Base-by-base conservation (phyloP, 805 yeast species). In the Starmerella apis region DNA sequence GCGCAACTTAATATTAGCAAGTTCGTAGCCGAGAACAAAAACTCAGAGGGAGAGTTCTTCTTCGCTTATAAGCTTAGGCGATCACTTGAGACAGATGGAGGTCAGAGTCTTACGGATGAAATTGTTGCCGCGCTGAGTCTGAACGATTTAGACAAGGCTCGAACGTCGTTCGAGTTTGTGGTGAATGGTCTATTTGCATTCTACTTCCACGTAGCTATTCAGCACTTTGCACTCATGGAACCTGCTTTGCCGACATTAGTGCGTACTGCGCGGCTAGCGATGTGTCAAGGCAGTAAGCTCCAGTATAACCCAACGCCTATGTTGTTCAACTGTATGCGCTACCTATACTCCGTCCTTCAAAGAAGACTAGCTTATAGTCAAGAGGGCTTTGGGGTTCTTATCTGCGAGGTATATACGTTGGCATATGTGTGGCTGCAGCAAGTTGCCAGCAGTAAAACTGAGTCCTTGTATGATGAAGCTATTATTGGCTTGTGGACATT, bases 21-120 rank as follows among this genome's bases (percentile, higher is more conserved):
- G 13, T 43, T 43, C 14, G 5, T 42, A 13, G 2, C 19, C 32
- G 30, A 30, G 6, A 28, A 19, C 42, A 44, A 46, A 20, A 30
- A 43, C 18, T 18, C 28, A 10, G 46, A 30, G n/a, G 46, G 46
- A 3, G 37, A 43, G 28, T 43, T 48, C 42, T 58, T 48, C 46
- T 46, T 58, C n/a, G 47, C 52, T 14, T 52, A 52, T 36, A 51
- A 51, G 20, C 47, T 48, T 4, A 48, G 48, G 1, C 19, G 41
- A 3, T 46, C 56, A 2, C 35, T 58, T 10, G 48, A 45, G 18
- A 20, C 16, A 2, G 48, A 46, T 16, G 37, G 32, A 8, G 53
- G 47, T 7, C n/a, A 25, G 8, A n/a, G 43, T 9, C 47, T 57
- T 25, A 22, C 24, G 1, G 20, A 18, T 4, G 56, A 57, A n/a